Percentiles rank a stretch among this genome's conserved stretches.
Conservation (phyloP, 176 grass and related monocot genomes). For the Poa pratensis region DNA sequence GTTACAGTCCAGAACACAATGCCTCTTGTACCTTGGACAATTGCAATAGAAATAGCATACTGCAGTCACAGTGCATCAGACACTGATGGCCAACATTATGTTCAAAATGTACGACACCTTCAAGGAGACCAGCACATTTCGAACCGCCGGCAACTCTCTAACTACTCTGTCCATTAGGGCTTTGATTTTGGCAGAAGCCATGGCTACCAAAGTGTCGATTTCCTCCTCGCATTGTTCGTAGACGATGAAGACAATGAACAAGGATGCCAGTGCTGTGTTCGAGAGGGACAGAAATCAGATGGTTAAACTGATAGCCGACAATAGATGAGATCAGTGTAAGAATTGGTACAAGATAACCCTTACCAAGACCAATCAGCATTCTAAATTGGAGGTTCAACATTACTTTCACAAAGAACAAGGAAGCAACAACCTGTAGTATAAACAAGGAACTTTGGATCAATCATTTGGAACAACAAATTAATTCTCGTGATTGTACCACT, state of each 20-base stretch:
- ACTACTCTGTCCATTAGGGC: slow-evolving; percentile 39
- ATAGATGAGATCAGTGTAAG: slow-evolving; percentile 22
- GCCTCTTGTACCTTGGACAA: slow-evolving; percentile 20
- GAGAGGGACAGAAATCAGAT: background rate
- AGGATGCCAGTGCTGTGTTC: slow-evolving; percentile 66
- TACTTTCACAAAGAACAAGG: slow-evolving; percentile 70
- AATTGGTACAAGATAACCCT: slow-evolving; percentile 41
- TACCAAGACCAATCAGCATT: slow-evolving; percentile 70
- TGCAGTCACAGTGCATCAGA: slow-evolving; percentile 26
- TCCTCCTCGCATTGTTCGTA: slow-evolving; percentile 95
- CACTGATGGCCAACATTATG: slow-evolving; percentile 29
- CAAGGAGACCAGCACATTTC: slow-evolving; percentile 51
- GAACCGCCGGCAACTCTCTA: slow-evolving; percentile 43
- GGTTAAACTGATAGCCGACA: slow-evolving; percentile 5
- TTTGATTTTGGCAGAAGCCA: slow-evolving; percentile 53
- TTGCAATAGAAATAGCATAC: background rate
- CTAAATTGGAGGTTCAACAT: slow-evolving; percentile 66
- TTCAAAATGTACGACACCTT: slow-evolving; percentile 45
- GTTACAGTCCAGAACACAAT: background rate
- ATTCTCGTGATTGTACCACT: slow-evolving; percentile 7
- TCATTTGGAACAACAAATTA: slow-evolving; percentile 18
- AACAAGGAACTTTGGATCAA: slow-evolving; percentile 48
- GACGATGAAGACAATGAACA: slow-evolving; percentile 88
- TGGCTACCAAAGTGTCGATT: slow-evolving; percentile 59
- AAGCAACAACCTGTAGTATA: slow-evolving; percentile 59